Evolutionary conservation across 169 alveolate species (phyloP), one percentile per base, ranked within the genome.

Genomic region (Plasmodium coatneyi): DNA sequence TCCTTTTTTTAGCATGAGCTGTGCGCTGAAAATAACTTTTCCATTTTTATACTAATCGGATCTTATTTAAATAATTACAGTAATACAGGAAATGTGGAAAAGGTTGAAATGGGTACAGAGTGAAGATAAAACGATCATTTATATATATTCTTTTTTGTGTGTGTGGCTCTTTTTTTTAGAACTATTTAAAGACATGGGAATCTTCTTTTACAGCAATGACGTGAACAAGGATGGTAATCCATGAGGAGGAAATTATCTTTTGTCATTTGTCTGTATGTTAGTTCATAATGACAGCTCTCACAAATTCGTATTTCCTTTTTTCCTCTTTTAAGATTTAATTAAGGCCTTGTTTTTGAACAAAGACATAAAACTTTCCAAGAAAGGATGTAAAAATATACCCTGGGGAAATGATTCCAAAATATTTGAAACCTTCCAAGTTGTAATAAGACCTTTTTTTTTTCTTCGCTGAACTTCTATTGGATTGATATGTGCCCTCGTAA

Each of bases 51-150:
- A 19, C 80, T 90, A 46, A 60, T 90, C 9, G 95, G 95, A 70
- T 90, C 95, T 5, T 90, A 80, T 90, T 80, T 90, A 71, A 32
- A 80, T 80, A 90, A 90, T 54, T 79, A 71, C 70, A 46, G 95
- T 90, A 90, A 87, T 22, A 52, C 66, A 36, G 70, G 5, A 76
- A 84, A 86, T 19, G 80, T 86, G 5, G 14, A 86, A 72, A 86
- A 74, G 43, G 30, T 14, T 34, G 74, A 89, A 89, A 70, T 41
- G 81, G 28, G 70, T 78, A 34, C 4, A 79, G 71, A 79, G 81
- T 10, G 43, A 54, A 5, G 34, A 9, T 7, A 43, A 34, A 56
- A 84, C 12, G 10, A 30, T 46, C 32, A 84, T 84, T 46, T 12
- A 52, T 39, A 39, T 52, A 66, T 54, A 2, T 71, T 4, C 54